These are phyloP conservation scores for Zymoseptoria ardabiliae DNA, from an alignment of 2,329 filamentous ascomycete species.

Conservation along the genomic window DNA sequence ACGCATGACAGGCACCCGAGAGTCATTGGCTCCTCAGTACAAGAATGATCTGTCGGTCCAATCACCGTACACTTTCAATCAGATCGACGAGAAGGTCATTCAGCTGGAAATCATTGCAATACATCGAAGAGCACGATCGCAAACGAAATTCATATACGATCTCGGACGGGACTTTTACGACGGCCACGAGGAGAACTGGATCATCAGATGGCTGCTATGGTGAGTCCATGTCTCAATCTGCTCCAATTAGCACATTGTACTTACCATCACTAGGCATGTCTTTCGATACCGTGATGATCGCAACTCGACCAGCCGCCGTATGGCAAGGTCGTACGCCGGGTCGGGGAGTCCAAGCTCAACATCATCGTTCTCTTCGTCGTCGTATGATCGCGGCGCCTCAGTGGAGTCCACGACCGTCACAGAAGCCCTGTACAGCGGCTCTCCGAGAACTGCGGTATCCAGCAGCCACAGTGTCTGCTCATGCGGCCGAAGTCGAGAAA, in stretches of 20 bases:
- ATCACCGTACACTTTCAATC: constrained; percentile 31
- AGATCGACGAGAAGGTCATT: constrained; percentile 40
- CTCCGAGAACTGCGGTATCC: background rate
- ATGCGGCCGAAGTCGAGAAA: background rate
- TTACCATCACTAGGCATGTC: constrained; percentile 32
- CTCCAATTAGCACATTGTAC: background rate
- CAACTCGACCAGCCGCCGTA: constrained; percentile 15
- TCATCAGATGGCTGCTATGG: constrained; percentile 39
- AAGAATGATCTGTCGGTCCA: constrained; percentile 8
- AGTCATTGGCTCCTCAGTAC: constrained; percentile 11
- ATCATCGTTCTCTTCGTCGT: background rate
- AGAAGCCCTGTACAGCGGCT: background rate
- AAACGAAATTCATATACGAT: constrained; percentile 35
- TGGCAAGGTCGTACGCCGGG: background rate
- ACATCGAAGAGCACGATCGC: constrained; percentile 28
- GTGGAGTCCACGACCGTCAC: background rate
- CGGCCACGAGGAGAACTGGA: constrained; percentile 39
- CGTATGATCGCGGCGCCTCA: background rate
- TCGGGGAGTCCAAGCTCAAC: background rate
- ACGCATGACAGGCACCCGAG: constrained; percentile 31
- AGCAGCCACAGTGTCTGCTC: background rate
- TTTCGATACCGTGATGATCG: constrained; percentile 39
- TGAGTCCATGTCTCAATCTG: background rate
- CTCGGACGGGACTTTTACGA: constrained; percentile 31
- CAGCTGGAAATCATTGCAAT: constrained; percentile 36